Conservation (phyloP, 140 eudicot species). For the Senecio squalidus region DNA sequence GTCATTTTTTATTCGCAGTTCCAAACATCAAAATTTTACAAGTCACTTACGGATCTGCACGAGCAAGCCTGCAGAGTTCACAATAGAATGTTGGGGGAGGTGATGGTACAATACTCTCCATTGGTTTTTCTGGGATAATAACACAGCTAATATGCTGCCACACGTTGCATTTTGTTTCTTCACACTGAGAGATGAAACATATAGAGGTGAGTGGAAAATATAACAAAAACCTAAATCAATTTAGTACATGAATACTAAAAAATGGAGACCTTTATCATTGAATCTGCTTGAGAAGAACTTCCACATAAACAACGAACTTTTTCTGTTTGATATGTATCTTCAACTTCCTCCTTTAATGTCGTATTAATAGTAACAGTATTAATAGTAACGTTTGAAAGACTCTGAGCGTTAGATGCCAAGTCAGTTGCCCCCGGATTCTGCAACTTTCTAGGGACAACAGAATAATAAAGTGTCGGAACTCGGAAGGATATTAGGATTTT, state of each 20-base stretch:
- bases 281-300: slow-evolving; percentile 57
- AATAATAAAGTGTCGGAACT: background rate
- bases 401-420: slow-evolving; percentile 56
- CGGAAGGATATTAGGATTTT: background rate
- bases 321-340: slow-evolving; percentile 49
- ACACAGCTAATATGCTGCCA: slow-evolving; percentile 96
- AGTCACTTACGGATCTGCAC: slow-evolving; percentile 97
- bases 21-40: no score
- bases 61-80: slow-evolving; percentile 82
- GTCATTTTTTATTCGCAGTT: no score
- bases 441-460: slow-evolving; percentile 55
- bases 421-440: slow-evolving; percentile 75
- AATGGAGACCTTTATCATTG: slow-evolving; percentile 60
- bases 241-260: background rate
- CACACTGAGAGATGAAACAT: slow-evolving; percentile 58
- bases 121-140: slow-evolving; percentile 71
- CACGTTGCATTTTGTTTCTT: slow-evolving; percentile 66
- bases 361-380: no score
- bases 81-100: slow-evolving; percentile 70
- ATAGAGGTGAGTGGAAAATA: background rate
- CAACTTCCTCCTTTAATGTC: slow-evolving; percentile 58
- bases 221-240: no score
- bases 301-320: slow-evolving; percentile 93
- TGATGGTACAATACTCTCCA: slow-evolving; percentile 65
- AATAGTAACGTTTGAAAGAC: slow-evolving; percentile 41